phyloP scores from a whole-genome alignment of 1,284 basidiomycete genomes.

The Hemileia vastatrix region DNA sequence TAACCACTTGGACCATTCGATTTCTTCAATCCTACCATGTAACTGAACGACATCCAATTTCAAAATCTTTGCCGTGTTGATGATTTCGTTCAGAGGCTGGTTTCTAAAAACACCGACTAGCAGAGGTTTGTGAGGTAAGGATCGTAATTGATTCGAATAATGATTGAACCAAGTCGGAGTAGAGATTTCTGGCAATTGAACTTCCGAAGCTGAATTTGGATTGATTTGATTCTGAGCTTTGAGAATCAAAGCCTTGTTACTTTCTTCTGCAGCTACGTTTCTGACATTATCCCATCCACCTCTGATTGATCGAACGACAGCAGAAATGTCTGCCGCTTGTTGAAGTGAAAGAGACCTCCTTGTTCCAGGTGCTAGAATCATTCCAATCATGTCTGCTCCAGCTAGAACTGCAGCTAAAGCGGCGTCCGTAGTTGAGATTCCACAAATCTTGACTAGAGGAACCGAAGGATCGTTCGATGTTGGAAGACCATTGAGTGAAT shows the following conservation, averaged over 20 bases:
- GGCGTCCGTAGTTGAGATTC: conserved; percentile 63
- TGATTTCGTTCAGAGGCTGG: conserved; percentile 37
- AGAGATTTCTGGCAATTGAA: neutral
- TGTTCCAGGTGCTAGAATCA: conserved; percentile 68
- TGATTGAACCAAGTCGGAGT: conserved; percentile 29
- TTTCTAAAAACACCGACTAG: conserved; percentile 42
- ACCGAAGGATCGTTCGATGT: neutral
- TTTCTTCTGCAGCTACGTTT: neutral
- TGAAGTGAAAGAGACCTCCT: conserved; percentile 59
- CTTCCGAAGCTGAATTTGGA: neutral
- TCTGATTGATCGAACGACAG: conserved; percentile 51
- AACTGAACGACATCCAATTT: conserved; percentile 40
- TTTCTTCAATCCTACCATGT: conserved; percentile 52
- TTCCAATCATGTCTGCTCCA: conserved; percentile 78
- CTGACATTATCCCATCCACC: conserved; percentile 12
- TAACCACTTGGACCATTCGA: conserved; percentile 57
- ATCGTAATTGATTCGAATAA: conserved; percentile 34
- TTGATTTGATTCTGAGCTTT: neutral
- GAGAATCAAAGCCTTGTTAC: neutral
- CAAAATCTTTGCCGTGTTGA: conserved; percentile 41
- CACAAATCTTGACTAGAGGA: conserved; percentile 87
- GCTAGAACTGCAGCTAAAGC: conserved; percentile 65
- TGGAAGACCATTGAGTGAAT: neutral
- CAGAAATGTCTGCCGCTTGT: conserved; percentile 60
- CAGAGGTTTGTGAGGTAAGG: conserved; percentile 38